Conservation (phyloP, 2,329 filamentous ascomycete genomes). For the Rutstroemia sydowiana region DNA sequence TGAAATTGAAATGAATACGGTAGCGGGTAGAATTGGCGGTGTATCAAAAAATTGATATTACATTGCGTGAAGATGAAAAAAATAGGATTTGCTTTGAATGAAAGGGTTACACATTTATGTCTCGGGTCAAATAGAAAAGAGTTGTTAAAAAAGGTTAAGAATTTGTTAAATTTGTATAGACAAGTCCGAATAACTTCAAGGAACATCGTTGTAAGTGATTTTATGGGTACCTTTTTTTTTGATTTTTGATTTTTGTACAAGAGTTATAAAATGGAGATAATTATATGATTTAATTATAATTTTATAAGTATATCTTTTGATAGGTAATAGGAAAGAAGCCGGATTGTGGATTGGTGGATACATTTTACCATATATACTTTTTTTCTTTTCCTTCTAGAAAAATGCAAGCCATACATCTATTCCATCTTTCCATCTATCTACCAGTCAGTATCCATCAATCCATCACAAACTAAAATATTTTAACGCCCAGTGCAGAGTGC, state of each 20-base stretch:
- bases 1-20: background rate
- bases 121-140: background rate
- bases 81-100: background rate
- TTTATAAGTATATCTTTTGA: no score
- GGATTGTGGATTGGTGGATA: no score
- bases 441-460: no score
- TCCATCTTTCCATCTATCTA: no score
- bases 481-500: no score
- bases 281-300: no score
- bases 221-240: background rate
- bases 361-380: no score
- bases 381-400: no score
- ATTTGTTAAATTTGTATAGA: background rate
- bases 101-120: background rate
- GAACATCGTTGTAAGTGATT: constrained; percentile 1
- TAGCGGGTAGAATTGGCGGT: constrained; percentile 2
- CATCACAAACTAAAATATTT: no score
- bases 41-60: background rate
- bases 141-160: background rate
- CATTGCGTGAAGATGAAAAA: background rate
- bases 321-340: no score
- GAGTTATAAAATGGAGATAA: background rate
- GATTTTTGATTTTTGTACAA: background rate
- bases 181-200: background rate
- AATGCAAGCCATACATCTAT: no score